These are phyloP conservation scores for Hanseniaspora valbyensis DNA, from an alignment of 805 yeast species.

Conservation along the genomic window DNA sequence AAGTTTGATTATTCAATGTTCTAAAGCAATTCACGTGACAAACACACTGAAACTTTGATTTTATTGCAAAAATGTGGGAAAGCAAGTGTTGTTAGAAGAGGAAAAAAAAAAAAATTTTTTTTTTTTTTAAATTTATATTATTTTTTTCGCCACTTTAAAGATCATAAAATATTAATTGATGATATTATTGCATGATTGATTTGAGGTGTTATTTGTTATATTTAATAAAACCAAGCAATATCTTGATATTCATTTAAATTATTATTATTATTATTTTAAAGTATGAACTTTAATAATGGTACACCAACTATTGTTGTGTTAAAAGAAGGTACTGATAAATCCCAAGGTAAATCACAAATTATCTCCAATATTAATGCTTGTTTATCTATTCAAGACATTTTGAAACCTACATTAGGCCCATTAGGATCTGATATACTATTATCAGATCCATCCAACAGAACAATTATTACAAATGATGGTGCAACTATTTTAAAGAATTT, in stretches of 20 bases:
- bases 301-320: slow-evolving; percentile 97
- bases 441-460: slow-evolving; percentile 69
- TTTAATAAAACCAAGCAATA: too few species aligned
- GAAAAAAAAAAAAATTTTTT: background rate
- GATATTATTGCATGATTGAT: too few species aligned
- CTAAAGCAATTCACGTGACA: background rate
- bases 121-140: too few species aligned
- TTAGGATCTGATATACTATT: slow-evolving; percentile 91
- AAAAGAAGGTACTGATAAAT: slow-evolving; percentile 94
- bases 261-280: too few species aligned
- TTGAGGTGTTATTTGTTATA: too few species aligned
- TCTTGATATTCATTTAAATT: too few species aligned
- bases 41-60: too few species aligned
- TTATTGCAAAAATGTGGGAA: too few species aligned
- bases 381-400: slow-evolving; percentile 89
- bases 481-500: slow-evolving; percentile 86
- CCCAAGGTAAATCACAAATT: slow-evolving; percentile 94
- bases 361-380: slow-evolving; percentile 94
- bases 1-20: too few species aligned
- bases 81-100: background rate
- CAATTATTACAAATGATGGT: slow-evolving; percentile 96
- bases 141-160: background rate
- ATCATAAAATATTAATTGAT: too few species aligned
- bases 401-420: slow-evolving; percentile 92
- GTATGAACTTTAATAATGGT: slow-evolving; percentile 88